A percentile compares a stretch with the other conserved stretches of the same genome.
Conservation (phyloP, 2,329 filamentous ascomycete species). For the Trichoderma hamatum region DNA sequence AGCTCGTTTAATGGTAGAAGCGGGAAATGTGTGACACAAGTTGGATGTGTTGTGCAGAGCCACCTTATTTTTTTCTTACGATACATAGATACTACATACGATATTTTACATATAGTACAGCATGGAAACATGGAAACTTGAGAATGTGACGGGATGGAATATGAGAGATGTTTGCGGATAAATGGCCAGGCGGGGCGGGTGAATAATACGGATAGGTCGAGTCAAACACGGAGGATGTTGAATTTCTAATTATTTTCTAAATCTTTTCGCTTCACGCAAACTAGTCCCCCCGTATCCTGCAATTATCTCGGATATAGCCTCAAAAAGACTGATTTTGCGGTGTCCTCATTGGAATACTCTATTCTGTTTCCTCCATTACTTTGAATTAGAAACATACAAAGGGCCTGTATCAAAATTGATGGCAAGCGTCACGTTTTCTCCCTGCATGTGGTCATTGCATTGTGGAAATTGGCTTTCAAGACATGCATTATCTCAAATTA, state of each 20-base stretch:
- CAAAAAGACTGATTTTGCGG: not conserved
- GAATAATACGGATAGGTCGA: not conserved
- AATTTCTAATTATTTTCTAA: not conserved
- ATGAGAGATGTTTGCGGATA: not conserved
- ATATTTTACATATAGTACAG: constrained; percentile 17
- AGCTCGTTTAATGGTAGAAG: not conserved
- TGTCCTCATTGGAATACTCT: not conserved
- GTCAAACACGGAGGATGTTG: not conserved
- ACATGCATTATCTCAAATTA: constrained; percentile 19
- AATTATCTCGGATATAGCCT: not conserved
- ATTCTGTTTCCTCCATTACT: not conserved
- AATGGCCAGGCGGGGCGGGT: not conserved
- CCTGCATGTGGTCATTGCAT: constrained; percentile 1
- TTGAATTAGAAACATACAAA: not conserved
- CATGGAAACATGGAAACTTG: not conserved
- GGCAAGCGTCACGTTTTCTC: not conserved
- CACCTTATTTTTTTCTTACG: not conserved
- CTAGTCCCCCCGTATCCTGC: not conserved
- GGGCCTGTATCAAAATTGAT: constrained; percentile 3
- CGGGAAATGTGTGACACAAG: not conserved
- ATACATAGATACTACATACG: constrained; percentile 21
- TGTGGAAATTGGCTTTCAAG: constrained; percentile 19
- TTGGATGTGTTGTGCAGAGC: not conserved
- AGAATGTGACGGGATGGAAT: not conserved
- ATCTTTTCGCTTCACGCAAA: not conserved